Base-by-base conservation (phyloP, 78 protist genomes). In the Anaeramoeba ignava region DNA sequence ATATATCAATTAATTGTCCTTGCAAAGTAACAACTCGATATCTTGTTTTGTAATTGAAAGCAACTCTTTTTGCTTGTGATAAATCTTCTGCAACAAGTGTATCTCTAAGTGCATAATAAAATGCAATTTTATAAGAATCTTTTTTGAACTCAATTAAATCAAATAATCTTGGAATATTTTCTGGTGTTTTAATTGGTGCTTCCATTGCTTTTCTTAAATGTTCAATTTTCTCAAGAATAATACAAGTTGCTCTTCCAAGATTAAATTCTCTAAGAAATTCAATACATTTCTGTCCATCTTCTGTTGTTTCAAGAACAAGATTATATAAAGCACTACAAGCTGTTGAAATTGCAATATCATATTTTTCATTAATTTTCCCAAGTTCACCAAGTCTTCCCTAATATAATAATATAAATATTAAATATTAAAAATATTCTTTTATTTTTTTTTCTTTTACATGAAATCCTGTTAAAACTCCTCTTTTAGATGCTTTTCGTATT, bases 371-470 rank as follows among this genome's bases (percentile, higher is more conserved):
- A 42, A 98, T 96, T 33, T 87, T 17, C 34, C 99, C 99, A 31
- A 98, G 91, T 39, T 93, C 93, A 38, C 99, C 98, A 39, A 98
- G 91, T n/a, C 98, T 86, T 2, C 99, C 99, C 78, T 33, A 0
- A 1, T 0, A 3, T 91, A 91, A 12, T 3, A 2, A 31, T 78
- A 3, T 8, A 40, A 80, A 0, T 38, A 3, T 23, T 87, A 1
- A 12, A n/a, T 34, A 68, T n/a, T n/a, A 33, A 68, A 68, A 33
- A 68, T 68, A n/a, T n/a, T 33, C n/a, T 68, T n/a, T 68, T 33
- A 68, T 68, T n/a, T 68, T 68, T n/a, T 68, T 33, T 68, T n/a
- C 31, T n/a, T n/a, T 68, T n/a, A 31, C n/a, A n/a, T 33, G 31
- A n/a, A 68, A 68, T 33, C 31, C n/a, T 68, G 78, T n/a, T 68